These are phyloP conservation scores for Macaranga tanarius DNA, from an alignment of 441 rosid species.

Conservation along the genomic window DNA sequence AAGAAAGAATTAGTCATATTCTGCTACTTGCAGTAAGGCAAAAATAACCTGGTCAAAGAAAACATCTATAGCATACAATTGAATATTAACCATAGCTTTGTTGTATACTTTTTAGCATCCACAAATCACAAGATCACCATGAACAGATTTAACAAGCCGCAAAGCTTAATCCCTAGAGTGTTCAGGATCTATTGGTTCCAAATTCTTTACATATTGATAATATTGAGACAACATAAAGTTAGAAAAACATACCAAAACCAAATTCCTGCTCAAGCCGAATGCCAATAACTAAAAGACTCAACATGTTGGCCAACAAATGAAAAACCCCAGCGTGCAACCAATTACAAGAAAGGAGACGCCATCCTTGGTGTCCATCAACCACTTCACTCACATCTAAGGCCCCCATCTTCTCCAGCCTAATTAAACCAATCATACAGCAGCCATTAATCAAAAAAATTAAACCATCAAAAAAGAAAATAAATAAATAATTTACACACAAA, in stretches of 20 bases:
- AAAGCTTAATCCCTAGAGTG: not conserved
- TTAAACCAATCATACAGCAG: conserved; percentile 13
- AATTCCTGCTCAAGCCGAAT: conserved; percentile 85
- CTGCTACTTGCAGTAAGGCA: not conserved
- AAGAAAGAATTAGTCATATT: not conserved
- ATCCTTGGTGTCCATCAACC: conserved; percentile 57
- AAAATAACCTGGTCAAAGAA: not conserved
- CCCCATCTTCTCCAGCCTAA: conserved; percentile 74
- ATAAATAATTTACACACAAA: not conserved
- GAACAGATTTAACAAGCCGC: not conserved
- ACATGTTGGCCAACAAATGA: conserved; percentile 78
- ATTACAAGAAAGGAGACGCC: conserved; percentile 80
- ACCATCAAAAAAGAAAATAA: not conserved
- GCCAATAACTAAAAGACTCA: conserved; percentile 79
- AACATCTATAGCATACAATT: not conserved
- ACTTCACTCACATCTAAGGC: conserved; percentile 60
- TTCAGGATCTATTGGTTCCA: too few species aligned
- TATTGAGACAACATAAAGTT: not conserved
- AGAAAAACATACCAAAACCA: conserved; percentile 63
- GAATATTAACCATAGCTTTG: too few species aligned
- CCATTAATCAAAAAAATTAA: not conserved
- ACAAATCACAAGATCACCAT: not conserved
- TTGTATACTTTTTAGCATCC: too few species aligned
- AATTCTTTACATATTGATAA: not conserved
- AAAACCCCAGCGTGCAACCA: conserved; percentile 91